Evolutionary conservation across 176 grass and related monocot species (phyloP).

Genomic region (Alopecurus myosuroides): DNA sequence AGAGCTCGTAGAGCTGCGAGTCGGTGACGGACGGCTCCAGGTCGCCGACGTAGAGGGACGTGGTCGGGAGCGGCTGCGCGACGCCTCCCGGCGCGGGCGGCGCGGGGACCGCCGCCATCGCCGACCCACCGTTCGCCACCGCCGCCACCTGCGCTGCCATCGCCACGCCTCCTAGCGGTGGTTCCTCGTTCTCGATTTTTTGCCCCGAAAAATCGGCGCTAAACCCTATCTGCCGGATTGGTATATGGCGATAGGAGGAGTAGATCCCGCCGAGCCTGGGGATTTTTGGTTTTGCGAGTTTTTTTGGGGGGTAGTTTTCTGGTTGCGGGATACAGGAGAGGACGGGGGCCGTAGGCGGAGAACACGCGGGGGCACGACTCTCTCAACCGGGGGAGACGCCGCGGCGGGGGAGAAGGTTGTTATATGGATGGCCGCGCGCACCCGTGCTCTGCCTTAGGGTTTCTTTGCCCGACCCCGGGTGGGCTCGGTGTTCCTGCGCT

Average conservation of each 20-base stretch:
- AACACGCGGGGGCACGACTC: slow-evolving; percentile 42
- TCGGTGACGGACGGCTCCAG: slow-evolving; percentile 65
- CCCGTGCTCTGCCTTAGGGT: background rate
- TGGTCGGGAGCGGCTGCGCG: slow-evolving; percentile 41
- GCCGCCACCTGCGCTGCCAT: slow-evolving; percentile 48
- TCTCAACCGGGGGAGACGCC: slow-evolving; percentile 25
- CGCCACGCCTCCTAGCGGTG: slow-evolving; percentile 3
- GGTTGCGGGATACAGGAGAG: slow-evolving; percentile 34
- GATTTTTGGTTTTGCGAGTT: slow-evolving; percentile 7
- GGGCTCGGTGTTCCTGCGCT: background rate
- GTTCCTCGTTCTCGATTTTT: no score
- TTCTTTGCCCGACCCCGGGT: background rate
- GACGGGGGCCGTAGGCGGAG: slow-evolving; percentile 30
- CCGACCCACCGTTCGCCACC: slow-evolving; percentile 28
- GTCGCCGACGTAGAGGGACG: slow-evolving; percentile 91
- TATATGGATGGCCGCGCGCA: background rate
- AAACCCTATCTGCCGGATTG: slow-evolving; percentile 43
- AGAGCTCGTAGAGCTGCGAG: slow-evolving; percentile 78
- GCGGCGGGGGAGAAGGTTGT: background rate
- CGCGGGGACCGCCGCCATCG: slow-evolving; percentile 5
- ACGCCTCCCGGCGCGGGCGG: slow-evolving; percentile 7
- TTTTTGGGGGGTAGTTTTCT: slow-evolving; percentile 41
- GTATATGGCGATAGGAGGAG: slow-evolving; percentile 8
- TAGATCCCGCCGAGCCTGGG: slow-evolving; percentile 36
- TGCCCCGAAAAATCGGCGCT: background rate